Conservation (phyloP, 495 filamentous ascomycete genomes). For the Podospora appendiculata region DNA sequence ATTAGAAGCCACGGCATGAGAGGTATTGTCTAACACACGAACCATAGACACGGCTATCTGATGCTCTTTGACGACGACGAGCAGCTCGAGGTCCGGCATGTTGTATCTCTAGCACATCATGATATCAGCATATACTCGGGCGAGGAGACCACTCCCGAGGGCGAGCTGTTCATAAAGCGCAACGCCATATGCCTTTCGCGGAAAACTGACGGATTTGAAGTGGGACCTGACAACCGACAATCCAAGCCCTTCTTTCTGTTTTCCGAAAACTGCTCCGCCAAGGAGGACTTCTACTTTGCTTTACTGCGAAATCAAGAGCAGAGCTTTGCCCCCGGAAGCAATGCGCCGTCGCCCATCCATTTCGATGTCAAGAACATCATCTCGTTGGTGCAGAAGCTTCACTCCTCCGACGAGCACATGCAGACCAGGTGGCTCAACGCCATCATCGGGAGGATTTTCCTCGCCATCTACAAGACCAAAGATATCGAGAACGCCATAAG, state of each 20-base stretch:
- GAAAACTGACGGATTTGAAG: slow-evolving; percentile 53
- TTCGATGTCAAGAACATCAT: slow-evolving; percentile 83
- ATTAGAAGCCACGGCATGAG: not conserved
- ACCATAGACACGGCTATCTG: slow-evolving; percentile 75
- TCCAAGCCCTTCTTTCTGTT: slow-evolving; percentile 87
- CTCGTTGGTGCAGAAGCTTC: slow-evolving; percentile 75
- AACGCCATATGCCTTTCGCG: slow-evolving; percentile 84
- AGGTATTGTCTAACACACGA: slow-evolving; percentile 4
- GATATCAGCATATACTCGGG: slow-evolving; percentile 80
- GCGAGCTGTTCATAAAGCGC: slow-evolving; percentile 89
- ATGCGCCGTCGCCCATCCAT: slow-evolving; percentile 62
- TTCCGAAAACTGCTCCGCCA: slow-evolving; percentile 86
- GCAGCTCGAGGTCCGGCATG: slow-evolving; percentile 89
- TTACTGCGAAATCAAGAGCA: slow-evolving; percentile 78
- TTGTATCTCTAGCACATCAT: slow-evolving; percentile 85
- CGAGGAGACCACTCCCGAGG: slow-evolving; percentile 73
- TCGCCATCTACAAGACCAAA: slow-evolving; percentile 77
- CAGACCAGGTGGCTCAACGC: slow-evolving; percentile 95
- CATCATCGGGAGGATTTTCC: slow-evolving; percentile 76
- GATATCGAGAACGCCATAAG: slow-evolving; percentile 71
- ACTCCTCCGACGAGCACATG: slow-evolving; percentile 85
- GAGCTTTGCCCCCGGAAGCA: slow-evolving; percentile 44
- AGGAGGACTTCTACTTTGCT: slow-evolving; percentile 97
- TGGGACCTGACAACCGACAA: slow-evolving; percentile 40
- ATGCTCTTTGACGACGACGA: slow-evolving; percentile 92